Evolutionary conservation across 495 filamentous ascomycete genomes (phyloP).

Genomic region (Xanthoparmelia taractica): DNA sequence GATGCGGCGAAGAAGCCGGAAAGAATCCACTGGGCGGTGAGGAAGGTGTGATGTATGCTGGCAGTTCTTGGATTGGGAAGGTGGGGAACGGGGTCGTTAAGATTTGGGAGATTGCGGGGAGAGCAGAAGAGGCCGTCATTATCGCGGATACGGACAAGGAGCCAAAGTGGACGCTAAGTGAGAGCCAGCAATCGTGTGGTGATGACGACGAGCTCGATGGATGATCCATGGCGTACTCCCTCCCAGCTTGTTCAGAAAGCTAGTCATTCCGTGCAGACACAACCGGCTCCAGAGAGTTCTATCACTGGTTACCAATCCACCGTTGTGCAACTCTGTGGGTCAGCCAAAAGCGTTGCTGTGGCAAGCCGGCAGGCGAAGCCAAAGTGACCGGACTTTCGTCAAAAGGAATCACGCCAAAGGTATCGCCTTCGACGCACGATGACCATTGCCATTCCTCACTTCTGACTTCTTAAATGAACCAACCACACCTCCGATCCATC

Average conservation of each 20-base stretch:
- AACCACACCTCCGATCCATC: too few relatives aligned
- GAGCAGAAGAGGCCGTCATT: conserved; percentile 40
- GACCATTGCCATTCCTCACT: too few relatives aligned
- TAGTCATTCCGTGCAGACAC: neutral
- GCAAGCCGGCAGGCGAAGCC: too few relatives aligned
- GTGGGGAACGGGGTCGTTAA: conserved; percentile 30
- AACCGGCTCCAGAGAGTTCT: neutral
- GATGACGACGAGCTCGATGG: neutral
- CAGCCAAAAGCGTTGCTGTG: neutral
- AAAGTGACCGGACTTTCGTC: too few relatives aligned
- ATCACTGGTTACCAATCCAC: neutral
- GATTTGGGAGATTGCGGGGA: conserved; percentile 35
- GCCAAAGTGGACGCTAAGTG: neutral
- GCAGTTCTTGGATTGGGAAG: conserved; percentile 71
- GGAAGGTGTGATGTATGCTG: conserved; percentile 55
- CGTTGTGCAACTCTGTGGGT: neutral
- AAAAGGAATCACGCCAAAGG: too few relatives aligned
- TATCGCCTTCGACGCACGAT: too few relatives aligned
- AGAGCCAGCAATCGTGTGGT: neutral
- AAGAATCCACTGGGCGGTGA: conserved; percentile 21
- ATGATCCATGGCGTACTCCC: neutral
- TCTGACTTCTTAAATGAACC: too few relatives aligned
- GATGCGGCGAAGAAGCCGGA: conserved; percentile 46
- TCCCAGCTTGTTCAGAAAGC: neutral
- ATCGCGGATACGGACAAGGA: conserved; percentile 39